Base-by-base conservation (phyloP, 306 rosid species). In the Astragalus membranaceus region DNA sequence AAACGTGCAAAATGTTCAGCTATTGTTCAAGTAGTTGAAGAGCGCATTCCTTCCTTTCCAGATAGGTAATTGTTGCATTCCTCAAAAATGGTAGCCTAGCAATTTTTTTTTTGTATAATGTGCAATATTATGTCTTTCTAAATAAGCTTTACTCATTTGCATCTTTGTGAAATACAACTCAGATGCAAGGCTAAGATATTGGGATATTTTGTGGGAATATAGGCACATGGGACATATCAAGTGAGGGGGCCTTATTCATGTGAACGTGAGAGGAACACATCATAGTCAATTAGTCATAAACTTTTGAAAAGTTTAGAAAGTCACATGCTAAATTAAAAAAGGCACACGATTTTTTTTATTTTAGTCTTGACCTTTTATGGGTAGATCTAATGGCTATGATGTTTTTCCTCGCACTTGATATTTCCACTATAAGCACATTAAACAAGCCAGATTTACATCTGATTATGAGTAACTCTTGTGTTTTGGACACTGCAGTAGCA, bases 401-500 rank as follows among this genome's bases (percentile, higher is more conserved):
- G 3, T 26, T 26, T 26, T 26, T 26, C 30, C 30, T 26, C 30
- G 1, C 30, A 26, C 30, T 26, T 26, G 30, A 26, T 26, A 26
- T 26, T 26, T 26, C 30, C 30, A 2, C 30, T 35, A 16, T 10
- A 69, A 32, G 16, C 53, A 47, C 15, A 7, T 8, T 73, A 48
- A 63, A 47, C 41, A 53, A 64, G 50, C 43, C 17, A 14, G 13
- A 55, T 8, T 55, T 73, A 36, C 29, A 47, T 74, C 32, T 43
- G 17, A 35, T 15, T 13, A 36, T 17, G 29, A 53, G 4, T 67
- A 36, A 33, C 70, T 58, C 60, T 33, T 33, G 37, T 64, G 30
- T 68, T 43, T 64, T 74, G 78, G 65, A 12, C 66, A 42, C 36
- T 79, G 85, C 88, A 88, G 98, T 75, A 88, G 84, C 72, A 79